Percentiles rank a stretch among this genome's conserved stretches.
Conservation (phyloP, 202 grass and related monocot genomes). For the Zoysia matrella region DNA sequence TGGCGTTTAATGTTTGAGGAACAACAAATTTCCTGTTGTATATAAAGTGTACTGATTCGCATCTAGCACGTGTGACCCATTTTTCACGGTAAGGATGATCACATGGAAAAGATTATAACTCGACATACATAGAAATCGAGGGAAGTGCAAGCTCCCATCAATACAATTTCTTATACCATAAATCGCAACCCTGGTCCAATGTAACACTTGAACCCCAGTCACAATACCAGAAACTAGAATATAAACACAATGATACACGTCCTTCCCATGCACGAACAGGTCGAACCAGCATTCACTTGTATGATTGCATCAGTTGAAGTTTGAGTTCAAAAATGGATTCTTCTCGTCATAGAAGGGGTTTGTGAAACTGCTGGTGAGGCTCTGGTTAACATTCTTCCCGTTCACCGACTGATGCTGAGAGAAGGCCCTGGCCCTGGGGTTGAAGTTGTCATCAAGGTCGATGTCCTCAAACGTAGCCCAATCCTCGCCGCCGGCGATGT, state of each 20-base stretch:
- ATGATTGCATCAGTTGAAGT: slow-evolving; percentile 35
- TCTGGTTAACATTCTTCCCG: slow-evolving; percentile 38
- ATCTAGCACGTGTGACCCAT: too few relatives aligned
- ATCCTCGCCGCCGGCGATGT: slow-evolving; percentile 3
- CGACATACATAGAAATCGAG: not conserved
- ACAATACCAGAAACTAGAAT: not conserved
- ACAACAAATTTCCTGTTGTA: not conserved
- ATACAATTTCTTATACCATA: slow-evolving; percentile 25
- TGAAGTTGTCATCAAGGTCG: slow-evolving; percentile 61
- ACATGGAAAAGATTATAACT: not conserved
- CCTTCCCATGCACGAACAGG: not conserved
- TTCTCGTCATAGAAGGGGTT: slow-evolving; percentile 57
- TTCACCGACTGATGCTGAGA: slow-evolving; percentile 37
- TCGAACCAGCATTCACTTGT: not conserved
- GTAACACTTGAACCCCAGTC: slow-evolving; percentile 51
- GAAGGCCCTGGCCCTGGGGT: slow-evolving; percentile 53
- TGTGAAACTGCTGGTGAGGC: slow-evolving; percentile 41
- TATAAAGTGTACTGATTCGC: not conserved
- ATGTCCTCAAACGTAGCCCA: slow-evolving; percentile 67
- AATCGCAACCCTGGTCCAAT: slow-evolving; percentile 43
- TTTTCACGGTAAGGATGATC: too few relatives aligned
- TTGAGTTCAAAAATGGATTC: slow-evolving; percentile 52
- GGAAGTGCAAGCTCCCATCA: not conserved
- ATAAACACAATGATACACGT: slow-evolving; percentile 19
- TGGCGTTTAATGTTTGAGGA: not conserved